Conservation (phyloP, 2,329 filamentous ascomycete genomes). For the Exophiala calicioides region DNA sequence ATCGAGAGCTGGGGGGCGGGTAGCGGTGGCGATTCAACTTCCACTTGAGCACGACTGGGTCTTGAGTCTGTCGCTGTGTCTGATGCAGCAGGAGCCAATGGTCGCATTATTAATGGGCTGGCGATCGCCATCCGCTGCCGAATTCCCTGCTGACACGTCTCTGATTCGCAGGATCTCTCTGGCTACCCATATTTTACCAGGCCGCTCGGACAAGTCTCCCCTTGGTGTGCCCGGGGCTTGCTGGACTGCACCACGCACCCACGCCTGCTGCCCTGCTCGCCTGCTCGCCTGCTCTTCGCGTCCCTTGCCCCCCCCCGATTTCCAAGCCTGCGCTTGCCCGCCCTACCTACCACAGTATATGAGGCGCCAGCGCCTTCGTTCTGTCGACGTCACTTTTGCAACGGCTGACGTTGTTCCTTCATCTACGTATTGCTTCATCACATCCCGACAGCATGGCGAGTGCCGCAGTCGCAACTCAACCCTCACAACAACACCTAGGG, state of each 20-base stretch:
- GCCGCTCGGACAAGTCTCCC: conserved; percentile 20
- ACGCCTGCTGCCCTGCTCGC: too few species aligned
- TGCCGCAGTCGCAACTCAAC: conserved; percentile 30
- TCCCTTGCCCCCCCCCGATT: too few species aligned
- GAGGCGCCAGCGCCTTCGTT: conserved; percentile 28
- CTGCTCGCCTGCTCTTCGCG: conserved; percentile 16
- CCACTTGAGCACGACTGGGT: too few species aligned
- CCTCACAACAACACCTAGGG: conserved; percentile 30
- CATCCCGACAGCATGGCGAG: conserved; percentile 29
- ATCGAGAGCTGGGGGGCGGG: conserved; percentile 20
- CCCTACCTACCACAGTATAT: conserved; percentile 27
- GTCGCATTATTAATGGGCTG: too few species aligned
- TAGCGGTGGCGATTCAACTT: conserved; percentile 20
- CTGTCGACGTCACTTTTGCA: conserved; percentile 31
- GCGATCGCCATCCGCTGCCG: conserved; percentile 26
- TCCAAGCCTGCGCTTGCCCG: conserved; percentile 20
- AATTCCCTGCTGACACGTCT: conserved; percentile 23
- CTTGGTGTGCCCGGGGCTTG: too few species aligned
- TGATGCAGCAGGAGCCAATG: too few species aligned
- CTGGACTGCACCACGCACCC: too few species aligned
- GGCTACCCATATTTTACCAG: conserved; percentile 19
- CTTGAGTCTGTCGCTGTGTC: too few species aligned
- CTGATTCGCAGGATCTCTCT: conserved; percentile 25
- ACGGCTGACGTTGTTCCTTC: conserved; percentile 30
- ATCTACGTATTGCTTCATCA: conserved; percentile 30